A percentile compares a stretch with the other conserved stretches of the same genome.
phyloP scores from a whole-genome alignment of 2,329 filamentous ascomycete species.

The Colletotrichum sojae region DNA sequence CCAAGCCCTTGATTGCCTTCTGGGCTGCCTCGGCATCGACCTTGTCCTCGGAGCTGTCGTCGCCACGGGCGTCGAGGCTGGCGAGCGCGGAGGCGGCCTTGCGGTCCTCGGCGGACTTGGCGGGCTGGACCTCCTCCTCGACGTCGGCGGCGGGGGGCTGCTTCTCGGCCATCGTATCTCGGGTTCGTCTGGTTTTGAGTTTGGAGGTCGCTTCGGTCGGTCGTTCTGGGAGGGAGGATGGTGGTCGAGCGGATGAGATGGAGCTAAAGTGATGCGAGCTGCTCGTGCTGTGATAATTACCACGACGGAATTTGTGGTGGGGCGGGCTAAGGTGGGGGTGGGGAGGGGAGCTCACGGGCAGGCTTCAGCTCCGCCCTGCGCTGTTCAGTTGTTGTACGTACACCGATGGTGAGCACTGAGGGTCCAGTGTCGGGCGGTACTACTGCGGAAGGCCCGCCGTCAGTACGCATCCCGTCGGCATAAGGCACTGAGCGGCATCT shows the following conservation, averaged over 20 bases:
- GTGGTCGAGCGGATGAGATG: not conserved
- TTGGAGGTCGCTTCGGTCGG: not conserved
- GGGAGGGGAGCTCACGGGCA: not conserved
- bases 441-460: not conserved
- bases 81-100: conserved; percentile 83
- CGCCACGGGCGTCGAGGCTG: conserved; percentile 71
- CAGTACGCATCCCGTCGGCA: conserved; percentile 18
- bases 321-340: conserved; percentile 32
- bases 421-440: conserved; percentile 26
- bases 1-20: conserved; percentile 79
- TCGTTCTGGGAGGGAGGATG: not conserved
- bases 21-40: conserved; percentile 79
- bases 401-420: conserved; percentile 34
- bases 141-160: conserved; percentile 72
- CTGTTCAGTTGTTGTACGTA: not conserved
- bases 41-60: conserved; percentile 59
- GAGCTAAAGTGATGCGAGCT: not conserved
- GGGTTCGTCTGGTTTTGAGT: not conserved
- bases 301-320: conserved; percentile 32
- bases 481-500: conserved; percentile 1
- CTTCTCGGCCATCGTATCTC: conserved; percentile 68
- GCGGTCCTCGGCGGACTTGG: conserved; percentile 81
- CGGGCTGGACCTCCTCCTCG: conserved; percentile 68
- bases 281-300: not conserved
- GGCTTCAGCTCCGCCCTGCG: not conserved